Evolutionary conservation across 495 filamentous ascomycete genomes (phyloP).

Genomic region (Xylaria cubensis): DNA sequence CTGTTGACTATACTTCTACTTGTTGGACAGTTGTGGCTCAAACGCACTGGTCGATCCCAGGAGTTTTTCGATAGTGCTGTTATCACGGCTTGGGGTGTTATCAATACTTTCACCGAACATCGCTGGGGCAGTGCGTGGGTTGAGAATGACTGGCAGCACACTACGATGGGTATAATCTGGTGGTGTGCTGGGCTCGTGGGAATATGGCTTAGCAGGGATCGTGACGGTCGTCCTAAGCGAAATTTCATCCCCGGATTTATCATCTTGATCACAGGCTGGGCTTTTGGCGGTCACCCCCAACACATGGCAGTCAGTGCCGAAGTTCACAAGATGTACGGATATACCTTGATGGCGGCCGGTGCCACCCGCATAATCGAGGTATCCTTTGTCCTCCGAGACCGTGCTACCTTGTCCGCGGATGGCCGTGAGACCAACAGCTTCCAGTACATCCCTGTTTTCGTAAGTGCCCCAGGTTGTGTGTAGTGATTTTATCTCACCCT

Average conservation of each 20-base stretch:
- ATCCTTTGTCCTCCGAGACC: slow-evolving; percentile 82
- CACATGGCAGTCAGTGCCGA: slow-evolving; percentile 80
- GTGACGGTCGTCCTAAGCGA: slow-evolving; percentile 84
- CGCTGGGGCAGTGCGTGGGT: slow-evolving; percentile 90
- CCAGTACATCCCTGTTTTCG: slow-evolving; percentile 90
- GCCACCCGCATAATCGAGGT: slow-evolving; percentile 87
- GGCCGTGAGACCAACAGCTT: slow-evolving; percentile 76
- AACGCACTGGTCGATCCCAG: slow-evolving; percentile 83
- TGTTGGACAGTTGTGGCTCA: slow-evolving; percentile 87
- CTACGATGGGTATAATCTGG: slow-evolving; percentile 97
- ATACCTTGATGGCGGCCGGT: slow-evolving; percentile 92
- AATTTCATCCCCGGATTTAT: slow-evolving; percentile 93
- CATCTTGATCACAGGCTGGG: slow-evolving; percentile 92
- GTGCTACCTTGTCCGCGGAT: slow-evolving; percentile 61
- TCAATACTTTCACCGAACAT: slow-evolving; percentile 99
- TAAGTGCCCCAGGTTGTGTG: slow-evolving; percentile 56
- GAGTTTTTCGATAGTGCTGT: slow-evolving; percentile 96
- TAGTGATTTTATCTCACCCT: slow-evolving; percentile 18
- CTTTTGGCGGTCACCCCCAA: slow-evolving; percentile 90
- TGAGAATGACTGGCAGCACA: slow-evolving; percentile 96
- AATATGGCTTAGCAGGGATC: slow-evolving; percentile 85
- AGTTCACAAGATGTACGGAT: slow-evolving; percentile 92
- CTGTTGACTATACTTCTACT: slow-evolving; percentile 84
- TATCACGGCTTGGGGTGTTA: slow-evolving; percentile 91
- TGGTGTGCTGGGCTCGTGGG: slow-evolving; percentile 92